Evolutionary conservation across 164 flowering plant genomes (phyloP), one percentile per base, ranked within the genome.

Genomic region (Amborella trichopoda): DNA sequence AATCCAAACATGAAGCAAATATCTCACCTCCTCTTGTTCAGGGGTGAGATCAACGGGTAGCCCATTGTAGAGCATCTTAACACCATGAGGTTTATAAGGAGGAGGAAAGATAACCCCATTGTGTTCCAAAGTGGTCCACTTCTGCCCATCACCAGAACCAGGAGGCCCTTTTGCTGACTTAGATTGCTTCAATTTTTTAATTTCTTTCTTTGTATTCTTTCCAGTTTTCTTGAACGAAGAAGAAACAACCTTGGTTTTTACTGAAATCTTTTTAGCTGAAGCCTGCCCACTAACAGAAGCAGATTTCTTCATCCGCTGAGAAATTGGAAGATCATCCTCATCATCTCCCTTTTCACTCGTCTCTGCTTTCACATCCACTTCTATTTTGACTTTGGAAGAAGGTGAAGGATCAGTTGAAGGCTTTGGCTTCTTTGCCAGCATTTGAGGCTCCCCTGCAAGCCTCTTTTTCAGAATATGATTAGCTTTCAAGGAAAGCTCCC

Each of bases 81-180:
- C 67, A 12, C 85, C 89, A 65, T 93, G 99, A 53, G 94, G 78
- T 59, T 70, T 69, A 71, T 88, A 93, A 18, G 84, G 83, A 54
- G 99, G 95, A 12, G 99, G 96, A 49, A 93, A 88, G 49, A 93
- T 93, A 24, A 93, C 96, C 65, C 99, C 99, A 64, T 56, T 88
- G 67, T 93, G 99, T 54, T 57, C 83, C 72, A 93, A 70, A 21
- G 89, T 83, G 44, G 79, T 78, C 99, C 99, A 93, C 59, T 81
- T 93, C 68, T 93, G 85, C 46, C 91, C 96, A 53, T 77, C 96
- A 44, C 94, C 89, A 50, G 96, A 78, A 50, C 74, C 52, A 19
- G 99, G 96, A 13, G 58, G 65, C 44, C 68, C 48, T 53, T 74
- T 84, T 34, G 83, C 72, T 1, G 94, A 84, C 64, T 74, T 76